Evolutionary conservation across 805 yeast species (phyloP).

Genomic region (Saturnispora gosingensis): DNA sequence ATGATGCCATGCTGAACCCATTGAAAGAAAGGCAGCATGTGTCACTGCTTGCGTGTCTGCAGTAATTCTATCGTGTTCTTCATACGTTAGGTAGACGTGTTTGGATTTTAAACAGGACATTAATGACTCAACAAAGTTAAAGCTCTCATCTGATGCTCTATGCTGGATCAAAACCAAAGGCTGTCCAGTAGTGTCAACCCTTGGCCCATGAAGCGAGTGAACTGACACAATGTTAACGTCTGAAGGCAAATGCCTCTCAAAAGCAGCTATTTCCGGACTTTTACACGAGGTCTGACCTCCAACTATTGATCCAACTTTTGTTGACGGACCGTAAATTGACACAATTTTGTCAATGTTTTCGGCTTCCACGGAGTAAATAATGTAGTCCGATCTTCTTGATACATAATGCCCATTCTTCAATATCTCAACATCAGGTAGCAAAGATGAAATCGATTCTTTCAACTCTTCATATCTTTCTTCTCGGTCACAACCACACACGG

Average conservation of each 20-base stretch:
- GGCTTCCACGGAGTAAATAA: slow-evolving; percentile 90
- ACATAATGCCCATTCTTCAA: slow-evolving; percentile 77
- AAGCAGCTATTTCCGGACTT: slow-evolving; percentile 79
- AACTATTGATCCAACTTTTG: slow-evolving; percentile 80
- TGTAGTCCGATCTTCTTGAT: slow-evolving; percentile 70
- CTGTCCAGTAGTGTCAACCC: slow-evolving; percentile 80
- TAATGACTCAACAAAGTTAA: slow-evolving; percentile 52
- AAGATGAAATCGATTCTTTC: slow-evolving; percentile 17
- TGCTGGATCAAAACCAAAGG: slow-evolving; percentile 84
- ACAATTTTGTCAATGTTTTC: slow-evolving; percentile 71
- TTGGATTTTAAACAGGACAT: slow-evolving; percentile 71
- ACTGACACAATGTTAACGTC: slow-evolving; percentile 81
- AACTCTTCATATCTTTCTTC: slow-evolving; percentile 51
- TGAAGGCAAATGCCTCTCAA: slow-evolving; percentile 61
- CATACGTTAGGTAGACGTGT: slow-evolving; percentile 67
- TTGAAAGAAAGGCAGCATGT: slow-evolving; percentile 91
- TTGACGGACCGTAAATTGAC: slow-evolving; percentile 69
- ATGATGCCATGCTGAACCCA: slow-evolving; percentile 95
- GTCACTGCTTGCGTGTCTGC: slow-evolving; percentile 99
- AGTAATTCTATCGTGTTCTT: slow-evolving; percentile 87
- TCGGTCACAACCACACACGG: slow-evolving; percentile 78
- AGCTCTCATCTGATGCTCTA: slow-evolving; percentile 45
- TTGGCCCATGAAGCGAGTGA: slow-evolving; percentile 94
- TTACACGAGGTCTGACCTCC: slow-evolving; percentile 99
- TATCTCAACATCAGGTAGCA: slow-evolving; percentile 37